A percentile compares a stretch with the other conserved stretches of the same genome.
Evolutionary conservation across 768 basidiomycete genomes (phyloP).

Genomic region (Agaricus bisporus): DNA sequence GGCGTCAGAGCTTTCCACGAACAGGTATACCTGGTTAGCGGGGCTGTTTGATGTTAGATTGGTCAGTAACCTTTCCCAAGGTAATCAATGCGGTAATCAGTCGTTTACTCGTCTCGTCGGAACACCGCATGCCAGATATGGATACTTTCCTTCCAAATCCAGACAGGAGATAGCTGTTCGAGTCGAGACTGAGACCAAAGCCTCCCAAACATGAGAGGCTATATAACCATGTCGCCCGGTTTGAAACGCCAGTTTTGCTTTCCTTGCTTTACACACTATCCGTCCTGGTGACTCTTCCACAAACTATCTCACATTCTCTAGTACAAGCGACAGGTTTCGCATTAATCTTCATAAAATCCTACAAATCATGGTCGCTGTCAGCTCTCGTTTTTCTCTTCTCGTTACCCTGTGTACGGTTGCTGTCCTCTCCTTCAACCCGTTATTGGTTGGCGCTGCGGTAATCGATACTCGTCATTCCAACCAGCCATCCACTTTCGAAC

Average conservation of each 20-base stretch:
- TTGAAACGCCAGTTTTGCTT: not conserved
- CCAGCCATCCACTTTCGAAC: not conserved
- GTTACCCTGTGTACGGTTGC: not conserved
- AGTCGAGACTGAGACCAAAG: conserved; percentile 1
- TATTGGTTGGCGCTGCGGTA: not conserved
- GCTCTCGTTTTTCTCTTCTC: conserved; percentile 2
- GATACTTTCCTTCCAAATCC: not conserved
- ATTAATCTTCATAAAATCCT: not conserved
- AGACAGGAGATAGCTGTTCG: not conserved
- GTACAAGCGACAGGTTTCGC: not conserved
- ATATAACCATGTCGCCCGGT: not conserved
- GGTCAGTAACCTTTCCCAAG: too few species aligned
- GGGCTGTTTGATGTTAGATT: too few species aligned
- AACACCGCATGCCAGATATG: not conserved
- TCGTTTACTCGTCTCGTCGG: too few species aligned
- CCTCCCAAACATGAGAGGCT: not conserved
- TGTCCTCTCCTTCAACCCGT: not conserved
- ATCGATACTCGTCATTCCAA: conserved; percentile 1
- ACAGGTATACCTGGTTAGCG: too few species aligned
- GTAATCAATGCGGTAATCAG: too few species aligned
- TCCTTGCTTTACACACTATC: not conserved
- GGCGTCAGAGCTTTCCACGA: too few species aligned
- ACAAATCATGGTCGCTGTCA: conserved; percentile 5
- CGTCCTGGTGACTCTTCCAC: conserved; percentile 6
- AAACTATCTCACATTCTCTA: conserved; percentile 5